Base-by-base conservation (phyloP, 371 early-diverging fungal species). In the Thermomucor indicae-seudaticae region DNA sequence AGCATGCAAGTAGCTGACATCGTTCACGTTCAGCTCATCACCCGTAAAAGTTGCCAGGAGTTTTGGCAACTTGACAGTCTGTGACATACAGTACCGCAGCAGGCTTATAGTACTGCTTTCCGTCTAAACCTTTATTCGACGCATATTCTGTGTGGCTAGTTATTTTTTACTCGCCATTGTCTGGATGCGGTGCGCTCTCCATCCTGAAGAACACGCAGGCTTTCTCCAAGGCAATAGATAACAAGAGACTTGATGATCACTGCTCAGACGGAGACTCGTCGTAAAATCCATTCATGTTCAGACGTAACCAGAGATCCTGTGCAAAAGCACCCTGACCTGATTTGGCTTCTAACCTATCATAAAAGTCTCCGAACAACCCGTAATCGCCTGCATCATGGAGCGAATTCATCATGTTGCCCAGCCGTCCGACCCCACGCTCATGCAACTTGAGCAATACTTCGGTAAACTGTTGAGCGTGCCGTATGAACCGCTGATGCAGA, bases 341-440 rank as follows among this genome's bases (percentile, higher is more conserved):
- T 27, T 58, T 60, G 4, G 59, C 59, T 29, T 58, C 72, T 39
- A 48, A 27, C 40, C 50, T 55, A 8, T 48, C 53, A 49, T 67
- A 58, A 20, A 58, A 42, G 20, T 65, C 63, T 8, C 53, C 55
- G 40, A 67, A 67, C 16, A 57, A 16, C n/a, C 55, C 61, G 20
- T 10, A 30, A 32, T 20, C 47, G 39, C 32, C 47, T 30, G 35
- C 50, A 50, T 38, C 50, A 58, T 60, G 47, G 20, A 47, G 22
- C 12, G 61, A 55, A 31, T 62, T 62, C 49, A 67, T 53, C 11
- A 67, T 53, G 42, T 67, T 65, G 10, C 49, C 56, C 51, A 58
- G 46, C 32, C 70, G 46, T 4, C 67, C 75, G 5, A 64, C 60
- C 0, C 76, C 80, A 19, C 70, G 66, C 22, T 67, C 61, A 19